phyloP scores from a whole-genome alignment of 805 yeast species.

The Cyberlindnera bimundalis region DNA sequence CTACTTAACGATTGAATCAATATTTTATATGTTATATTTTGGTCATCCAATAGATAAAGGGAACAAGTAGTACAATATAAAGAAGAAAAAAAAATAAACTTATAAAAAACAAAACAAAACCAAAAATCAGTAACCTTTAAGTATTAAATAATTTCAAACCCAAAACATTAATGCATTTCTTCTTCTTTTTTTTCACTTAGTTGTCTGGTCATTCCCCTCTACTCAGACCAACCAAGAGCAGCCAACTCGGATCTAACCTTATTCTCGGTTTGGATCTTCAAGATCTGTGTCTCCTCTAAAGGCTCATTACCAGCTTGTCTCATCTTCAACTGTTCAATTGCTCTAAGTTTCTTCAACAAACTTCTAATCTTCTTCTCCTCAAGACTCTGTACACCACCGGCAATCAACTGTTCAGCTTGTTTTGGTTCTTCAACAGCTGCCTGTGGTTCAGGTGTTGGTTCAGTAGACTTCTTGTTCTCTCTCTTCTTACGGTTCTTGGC shows the following conservation, averaged over 20 bases:
- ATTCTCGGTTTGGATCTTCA: slow-evolving; percentile 84
- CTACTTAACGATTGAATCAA: no score
- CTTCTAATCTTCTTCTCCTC: slow-evolving; percentile 94
- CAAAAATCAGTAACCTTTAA: background rate
- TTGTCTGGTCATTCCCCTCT: background rate
- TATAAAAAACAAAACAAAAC: background rate
- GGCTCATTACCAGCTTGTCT: slow-evolving; percentile 81
- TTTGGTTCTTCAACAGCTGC: slow-evolving; percentile 5
- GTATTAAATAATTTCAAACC: background rate
- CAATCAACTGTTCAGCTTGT: slow-evolving; percentile 37
- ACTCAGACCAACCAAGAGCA: slow-evolving; percentile 68
- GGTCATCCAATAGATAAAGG: no score
- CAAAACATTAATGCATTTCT: background rate
- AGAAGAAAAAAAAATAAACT: background rate
- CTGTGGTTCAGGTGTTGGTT: slow-evolving; percentile 16
- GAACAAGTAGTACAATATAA: no score
- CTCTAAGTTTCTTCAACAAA: slow-evolving; percentile 86
- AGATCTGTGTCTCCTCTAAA: slow-evolving; percentile 88
- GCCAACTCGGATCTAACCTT: slow-evolving; percentile 73
- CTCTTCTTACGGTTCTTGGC: slow-evolving; percentile 76
- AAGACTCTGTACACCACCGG: slow-evolving; percentile 62
- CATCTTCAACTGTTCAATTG: slow-evolving; percentile 87
- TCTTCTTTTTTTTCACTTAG: background rate
- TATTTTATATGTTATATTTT: no score
- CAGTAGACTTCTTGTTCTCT: slow-evolving; percentile 47